Evolutionary conservation across 2,329 filamentous ascomycete genomes (phyloP).

Genomic region (Coleophoma crateriformis): DNA sequence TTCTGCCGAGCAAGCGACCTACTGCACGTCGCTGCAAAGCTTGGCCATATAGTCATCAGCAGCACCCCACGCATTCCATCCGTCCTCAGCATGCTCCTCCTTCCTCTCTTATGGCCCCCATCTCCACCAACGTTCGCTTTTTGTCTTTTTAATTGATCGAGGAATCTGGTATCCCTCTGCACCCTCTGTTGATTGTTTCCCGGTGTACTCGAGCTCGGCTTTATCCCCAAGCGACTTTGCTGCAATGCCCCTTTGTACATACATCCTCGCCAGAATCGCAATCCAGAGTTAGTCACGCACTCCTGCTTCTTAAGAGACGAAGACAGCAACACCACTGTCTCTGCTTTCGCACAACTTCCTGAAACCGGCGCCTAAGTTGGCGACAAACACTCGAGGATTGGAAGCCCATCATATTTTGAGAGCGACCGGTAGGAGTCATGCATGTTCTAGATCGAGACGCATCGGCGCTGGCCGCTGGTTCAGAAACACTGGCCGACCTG

Average conservation of each 20-base stretch:
- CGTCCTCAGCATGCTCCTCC: constrained; percentile 15
- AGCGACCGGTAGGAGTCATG: too few species aligned
- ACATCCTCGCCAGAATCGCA: background rate
- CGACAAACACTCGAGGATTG: too few species aligned
- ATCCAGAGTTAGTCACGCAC: background rate
- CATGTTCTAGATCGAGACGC: too few species aligned
- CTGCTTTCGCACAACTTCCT: too few species aligned
- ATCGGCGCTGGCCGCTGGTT: constrained; percentile 10
- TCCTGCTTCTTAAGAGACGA: too few species aligned
- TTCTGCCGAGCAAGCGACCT: constrained; percentile 10
- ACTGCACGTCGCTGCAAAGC: constrained; percentile 12
- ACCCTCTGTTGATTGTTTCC: constrained; percentile 3
- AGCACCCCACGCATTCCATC: too few species aligned
- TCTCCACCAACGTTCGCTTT: constrained; percentile 17
- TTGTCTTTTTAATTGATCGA: constrained; percentile 23
- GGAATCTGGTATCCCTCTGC: constrained; percentile 32
- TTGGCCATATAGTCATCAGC: constrained; percentile 10
- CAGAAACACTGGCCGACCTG: constrained; percentile 20
- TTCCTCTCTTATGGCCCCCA: constrained; percentile 5
- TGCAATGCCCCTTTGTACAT: background rate
- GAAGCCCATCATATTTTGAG: too few species aligned
- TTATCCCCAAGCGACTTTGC: constrained; percentile 8
- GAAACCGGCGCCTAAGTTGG: too few species aligned
- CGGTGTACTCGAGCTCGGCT: constrained; percentile 9
- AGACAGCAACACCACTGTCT: too few species aligned